Base-by-base conservation (phyloP, 345 rosid genomes). In the Orychophragmus violaceus region DNA sequence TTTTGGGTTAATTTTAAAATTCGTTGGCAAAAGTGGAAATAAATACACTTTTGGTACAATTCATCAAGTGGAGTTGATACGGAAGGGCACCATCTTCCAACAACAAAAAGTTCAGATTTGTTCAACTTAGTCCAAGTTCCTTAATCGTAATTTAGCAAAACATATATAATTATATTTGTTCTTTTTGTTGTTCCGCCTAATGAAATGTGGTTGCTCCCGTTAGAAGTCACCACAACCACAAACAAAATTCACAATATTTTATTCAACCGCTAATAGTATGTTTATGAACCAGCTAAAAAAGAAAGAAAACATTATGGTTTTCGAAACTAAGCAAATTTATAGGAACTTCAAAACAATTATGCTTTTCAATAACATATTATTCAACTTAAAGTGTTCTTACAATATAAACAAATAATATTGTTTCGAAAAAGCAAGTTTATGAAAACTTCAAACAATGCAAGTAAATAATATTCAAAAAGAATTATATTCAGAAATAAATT, bases 1-100 rank as follows among this genome's bases (percentile, higher is more conserved):
- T 21, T 46, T 10, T 46, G 25, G 13, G 4, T 19, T 4, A 9
- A 10, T 46, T 46, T 46, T 10, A 4, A 46, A 21, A 19, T 13
- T 21, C 52, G 49, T 70, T 57, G 59, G 64, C 69, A 71, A 55
- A 61, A 18, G 62, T 6, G 22, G 22, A 49, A 49, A n/a, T 51
- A 37, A 37, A 28, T 14, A n/a, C 33, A 30, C n/a, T 29, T 70
- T 32, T 48, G 22, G 28, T 29, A 70, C 68, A 70, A 53, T 56
- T 62, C 68, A 53, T 14, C 10, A 48, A 24, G 30, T 59, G 25
- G 66, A 61, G n/a, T 25, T 48, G 19, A 42, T 42, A 16, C 22
- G 56, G 18, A 52, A 39, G 51, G 17, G 46, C 41, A 30, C n/a
- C n/a, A n/a, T n/a, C n/a, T 19, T 9, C 11, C n/a, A n/a, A n/a